Percentiles rank a stretch among this genome's conserved stretches.
phyloP scores from a whole-genome alignment of 495 filamentous ascomycete species.

The Lepidopterella palustris region DNA sequence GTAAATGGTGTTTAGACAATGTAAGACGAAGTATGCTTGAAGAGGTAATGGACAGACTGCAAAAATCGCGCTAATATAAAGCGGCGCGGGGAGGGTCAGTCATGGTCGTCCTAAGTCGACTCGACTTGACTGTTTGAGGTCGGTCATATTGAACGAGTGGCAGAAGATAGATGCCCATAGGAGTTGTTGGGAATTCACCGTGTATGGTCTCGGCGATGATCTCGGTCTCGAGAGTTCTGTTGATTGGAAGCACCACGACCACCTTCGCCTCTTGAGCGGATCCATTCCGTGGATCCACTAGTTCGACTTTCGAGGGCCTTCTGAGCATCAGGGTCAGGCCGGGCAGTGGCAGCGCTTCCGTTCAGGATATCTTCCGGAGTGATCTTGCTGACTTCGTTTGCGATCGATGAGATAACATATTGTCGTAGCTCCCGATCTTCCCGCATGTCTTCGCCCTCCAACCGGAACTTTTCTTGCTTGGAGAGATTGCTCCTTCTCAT shows the following conservation, averaged over 20 bases:
- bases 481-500: conserved; percentile 69
- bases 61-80: no score
- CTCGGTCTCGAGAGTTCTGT: conserved; percentile 24
- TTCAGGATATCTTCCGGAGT: conserved; percentile 20
- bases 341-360: conserved; percentile 6
- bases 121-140: not conserved
- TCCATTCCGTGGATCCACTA: conserved; percentile 59
- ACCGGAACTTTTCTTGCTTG: conserved; percentile 71
- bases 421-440: conserved; percentile 79
- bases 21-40: no score
- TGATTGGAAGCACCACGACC: conserved; percentile 21
- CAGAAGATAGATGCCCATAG: not conserved
- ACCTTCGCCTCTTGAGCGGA: conserved; percentile 50
- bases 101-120: not conserved
- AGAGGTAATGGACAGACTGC: no score
- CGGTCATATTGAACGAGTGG: not conserved
- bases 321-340: conserved; percentile 26
- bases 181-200: not conserved
- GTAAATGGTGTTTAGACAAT: not conserved
- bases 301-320: conserved; percentile 48
- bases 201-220: no score
- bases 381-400: conserved; percentile 53
- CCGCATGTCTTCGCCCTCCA: conserved; percentile 81
- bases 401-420: conserved; percentile 67
- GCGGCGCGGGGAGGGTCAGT: not conserved